These are phyloP conservation scores for Fusarium sp. DNA, from an alignment of 2,329 filamentous ascomycete genomes.

Conservation along the genomic window DNA sequence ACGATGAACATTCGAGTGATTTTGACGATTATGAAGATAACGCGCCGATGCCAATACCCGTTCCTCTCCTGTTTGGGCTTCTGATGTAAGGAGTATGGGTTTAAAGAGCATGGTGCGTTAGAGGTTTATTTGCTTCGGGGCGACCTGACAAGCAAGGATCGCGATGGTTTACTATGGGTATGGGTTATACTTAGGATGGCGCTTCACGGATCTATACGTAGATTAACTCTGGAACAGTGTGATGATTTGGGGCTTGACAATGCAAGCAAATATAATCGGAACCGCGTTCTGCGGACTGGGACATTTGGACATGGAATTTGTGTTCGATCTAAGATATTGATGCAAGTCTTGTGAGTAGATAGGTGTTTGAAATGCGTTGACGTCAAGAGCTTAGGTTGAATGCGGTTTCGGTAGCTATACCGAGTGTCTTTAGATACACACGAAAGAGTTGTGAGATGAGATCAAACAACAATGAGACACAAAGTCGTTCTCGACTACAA, in stretches of 20 bases:
- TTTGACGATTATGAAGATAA: constrained; percentile 45
- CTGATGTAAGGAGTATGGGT: constrained; percentile 34
- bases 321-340: neutral
- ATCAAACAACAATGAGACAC: neutral
- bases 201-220: constrained; percentile 29
- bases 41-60: constrained; percentile 35
- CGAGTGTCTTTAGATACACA: neutral
- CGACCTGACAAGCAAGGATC: constrained; percentile 4
- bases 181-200: constrained; percentile 27
- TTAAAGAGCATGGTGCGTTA: constrained; percentile 5
- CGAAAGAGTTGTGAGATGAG: neutral
- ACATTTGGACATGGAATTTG: neutral
- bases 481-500: neutral
- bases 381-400: neutral
- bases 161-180: constrained; percentile 1
- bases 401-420: neutral
- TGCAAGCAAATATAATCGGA: constrained; percentile 14
- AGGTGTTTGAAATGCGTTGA: neutral
- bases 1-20: constrained; percentile 29
- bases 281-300: constrained; percentile 4
- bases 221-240: constrained; percentile 21
- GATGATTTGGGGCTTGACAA: constrained; percentile 22
- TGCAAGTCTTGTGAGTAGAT: neutral
- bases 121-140: constrained; percentile 9
- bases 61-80: constrained; percentile 43